Base-by-base conservation (phyloP, 257 asterid species). In the Solanum ossicruentum region DNA sequence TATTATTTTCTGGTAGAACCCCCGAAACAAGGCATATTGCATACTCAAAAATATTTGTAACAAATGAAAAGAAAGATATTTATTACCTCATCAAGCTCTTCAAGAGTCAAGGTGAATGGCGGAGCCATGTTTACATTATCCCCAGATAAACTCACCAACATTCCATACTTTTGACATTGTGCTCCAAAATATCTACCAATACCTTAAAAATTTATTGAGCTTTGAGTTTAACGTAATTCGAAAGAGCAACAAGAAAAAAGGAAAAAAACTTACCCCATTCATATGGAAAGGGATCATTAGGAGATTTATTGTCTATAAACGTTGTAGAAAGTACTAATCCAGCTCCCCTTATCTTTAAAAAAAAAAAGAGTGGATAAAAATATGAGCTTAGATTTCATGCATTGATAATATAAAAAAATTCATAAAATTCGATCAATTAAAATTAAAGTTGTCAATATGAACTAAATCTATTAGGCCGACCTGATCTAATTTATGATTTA, bases 51-150 rank as follows among this genome's bases (percentile, higher is more conserved):
- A 61, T 21, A 21, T 11, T 61, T 23, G 7, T 4, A 61, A 58
- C 6, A 61, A 61, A 61, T 11, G 5, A 21, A 61, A 61, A 26
- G 26, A 61, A 36, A 10, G 9, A 61, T 61, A 2, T 21, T 21
- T 58, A 58, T 58, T 58, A 61, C 69, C 69, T 61, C 69, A 61
- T 61, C 69, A 61, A 61, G 36, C 23, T 96, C 97, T 84, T 85
- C 88, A 60, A 87, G 91, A 56, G 91, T 92, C n/a, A 96, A 87
- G 69, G 92, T 92, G 83, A 93, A 92, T 3, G 99, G 97, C 57
- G 99, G 99, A 85, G 97, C 93, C 98, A 96, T 96, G 94, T 93
- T 91, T 85, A 91, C 88, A 43, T 13, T 88, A 87, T 96, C 98
- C 15, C 98, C 99, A 11, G 93, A 89, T 65, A 88, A 92, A 20